phyloP scores from a whole-genome alignment of 768 basidiomycete species.

The Baorangia bicolor region DNA sequence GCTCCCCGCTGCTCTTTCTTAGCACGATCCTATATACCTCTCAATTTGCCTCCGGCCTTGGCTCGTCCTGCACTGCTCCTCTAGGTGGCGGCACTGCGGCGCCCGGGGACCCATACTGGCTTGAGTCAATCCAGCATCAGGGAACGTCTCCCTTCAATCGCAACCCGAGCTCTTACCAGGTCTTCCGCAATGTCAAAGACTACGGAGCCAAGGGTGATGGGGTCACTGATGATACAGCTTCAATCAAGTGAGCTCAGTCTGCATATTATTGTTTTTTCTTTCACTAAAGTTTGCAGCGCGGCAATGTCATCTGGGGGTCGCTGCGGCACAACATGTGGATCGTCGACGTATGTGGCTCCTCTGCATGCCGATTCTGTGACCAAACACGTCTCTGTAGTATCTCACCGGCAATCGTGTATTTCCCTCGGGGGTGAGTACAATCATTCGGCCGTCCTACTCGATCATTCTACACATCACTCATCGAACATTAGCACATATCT shows the following conservation, averaged over 20 bases:
- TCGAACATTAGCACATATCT: constrained; percentile 26
- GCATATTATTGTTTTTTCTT: neutral
- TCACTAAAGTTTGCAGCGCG: constrained; percentile 34
- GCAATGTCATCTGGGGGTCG: constrained; percentile 60
- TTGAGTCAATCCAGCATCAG: constrained; percentile 65
- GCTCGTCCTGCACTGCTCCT: constrained; percentile 31
- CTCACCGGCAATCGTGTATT: constrained; percentile 67
- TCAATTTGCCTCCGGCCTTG: constrained; percentile 29
- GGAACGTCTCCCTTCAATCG: constrained; percentile 62
- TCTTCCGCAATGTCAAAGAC: constrained; percentile 72
- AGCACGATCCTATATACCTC: neutral
- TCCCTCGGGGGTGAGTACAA: constrained; percentile 58
- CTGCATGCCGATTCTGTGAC: neutral
- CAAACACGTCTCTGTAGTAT: constrained; percentile 16
- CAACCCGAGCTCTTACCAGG: constrained; percentile 51
- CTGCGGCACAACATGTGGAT: constrained; percentile 56
- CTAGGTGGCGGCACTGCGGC: constrained; percentile 42
- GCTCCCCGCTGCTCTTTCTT: neutral
- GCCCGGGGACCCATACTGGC: constrained; percentile 60
- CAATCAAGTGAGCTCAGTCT: constrained; percentile 54
- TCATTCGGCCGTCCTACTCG: no score
- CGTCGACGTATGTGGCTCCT: constrained; percentile 43
- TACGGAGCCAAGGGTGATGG: constrained; percentile 55
- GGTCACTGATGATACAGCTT: constrained; percentile 65
- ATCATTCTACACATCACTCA: neutral